These are phyloP conservation scores for Meira nashicola DNA, from an alignment of 1,284 basidiomycete species.

Conservation along the genomic window DNA sequence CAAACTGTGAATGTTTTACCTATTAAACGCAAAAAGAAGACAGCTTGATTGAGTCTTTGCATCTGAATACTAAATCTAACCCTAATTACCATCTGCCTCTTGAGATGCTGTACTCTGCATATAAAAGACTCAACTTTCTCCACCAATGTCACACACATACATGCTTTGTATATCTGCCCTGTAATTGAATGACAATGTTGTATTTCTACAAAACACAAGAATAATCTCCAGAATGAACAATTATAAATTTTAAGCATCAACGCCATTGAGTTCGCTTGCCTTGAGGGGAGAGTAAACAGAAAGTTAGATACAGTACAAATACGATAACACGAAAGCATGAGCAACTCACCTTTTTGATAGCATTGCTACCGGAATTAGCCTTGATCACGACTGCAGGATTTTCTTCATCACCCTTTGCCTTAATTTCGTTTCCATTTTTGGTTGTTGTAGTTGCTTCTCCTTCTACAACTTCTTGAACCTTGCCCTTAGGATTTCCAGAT, in stretches of 20 bases:
- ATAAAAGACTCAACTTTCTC: too few species aligned
- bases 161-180: too few species aligned
- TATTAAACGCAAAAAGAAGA: conserved; percentile 6
- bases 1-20: conserved; percentile 1
- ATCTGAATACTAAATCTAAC: too few species aligned
- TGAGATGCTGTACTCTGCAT: too few species aligned
- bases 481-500: conserved; percentile 22
- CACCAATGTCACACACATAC: too few species aligned
- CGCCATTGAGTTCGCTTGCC: conserved; percentile 33
- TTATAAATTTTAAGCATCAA: conserved; percentile 25
- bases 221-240: too few species aligned
- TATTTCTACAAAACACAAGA: background rate
- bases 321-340: background rate
- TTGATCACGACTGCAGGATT: conserved; percentile 35
- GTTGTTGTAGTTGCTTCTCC: conserved; percentile 28
- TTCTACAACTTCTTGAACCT: conserved; percentile 35
- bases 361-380: conserved; percentile 25
- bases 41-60: background rate
- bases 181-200: background rate
- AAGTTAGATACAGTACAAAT: background rate
- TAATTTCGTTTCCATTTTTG: conserved; percentile 34
- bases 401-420: conserved; percentile 25
- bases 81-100: too few species aligned
- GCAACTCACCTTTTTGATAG: conserved; percentile 35
- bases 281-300: background rate